Percentiles rank a stretch among this genome's conserved stretches.
phyloP scores from a whole-genome alignment of 1,139 yeast species.

The Candida pseudocylindracea region DNA sequence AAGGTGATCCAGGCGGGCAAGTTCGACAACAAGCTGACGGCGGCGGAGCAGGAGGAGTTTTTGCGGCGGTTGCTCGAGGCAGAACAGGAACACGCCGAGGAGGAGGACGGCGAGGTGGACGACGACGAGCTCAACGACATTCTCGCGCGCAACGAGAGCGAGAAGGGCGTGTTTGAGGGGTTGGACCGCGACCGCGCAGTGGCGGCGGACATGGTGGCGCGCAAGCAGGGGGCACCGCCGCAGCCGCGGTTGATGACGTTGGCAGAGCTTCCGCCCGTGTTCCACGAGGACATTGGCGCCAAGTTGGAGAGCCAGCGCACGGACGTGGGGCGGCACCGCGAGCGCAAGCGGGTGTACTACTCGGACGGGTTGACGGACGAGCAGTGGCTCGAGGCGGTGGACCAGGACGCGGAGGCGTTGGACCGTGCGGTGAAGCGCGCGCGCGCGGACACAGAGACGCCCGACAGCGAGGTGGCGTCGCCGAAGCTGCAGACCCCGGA shows the following conservation, averaged over 20 bases:
- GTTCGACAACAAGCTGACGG: conserved; percentile 60
- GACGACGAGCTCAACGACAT: conserved; percentile 55
- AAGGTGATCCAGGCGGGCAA: conserved; percentile 81
- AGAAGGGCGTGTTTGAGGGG: conserved; percentile 25
- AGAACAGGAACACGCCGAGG: conserved; percentile 30
- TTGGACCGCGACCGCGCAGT: conserved; percentile 32
- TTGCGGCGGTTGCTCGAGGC: conserved; percentile 48
- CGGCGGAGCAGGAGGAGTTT: conserved; percentile 67
- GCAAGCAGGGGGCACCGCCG: too few species aligned
- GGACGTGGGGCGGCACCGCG: conserved; percentile 36
- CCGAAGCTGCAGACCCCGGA: conserved; percentile 10
- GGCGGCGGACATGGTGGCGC: conserved; percentile 14
- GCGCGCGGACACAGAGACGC: conserved; percentile 1
- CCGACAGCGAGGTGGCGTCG: too few species aligned
- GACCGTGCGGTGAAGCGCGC: conserved; percentile 7
- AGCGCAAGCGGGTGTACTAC: conserved; percentile 34
- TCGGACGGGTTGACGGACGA: conserved; percentile 59
- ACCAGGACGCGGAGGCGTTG: conserved; percentile 14
- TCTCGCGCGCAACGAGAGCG: conserved; percentile 44
- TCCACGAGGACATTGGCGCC: conserved; percentile 24
- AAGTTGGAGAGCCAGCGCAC: conserved; percentile 20
- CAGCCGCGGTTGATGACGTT: conserved; percentile 27
- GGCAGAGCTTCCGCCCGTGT: conserved; percentile 45
- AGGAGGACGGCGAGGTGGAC: conserved; percentile 25
- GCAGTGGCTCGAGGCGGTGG: conserved; percentile 50